Base-by-base conservation (phyloP, 2,329 filamentous ascomycete species). In the Cladosporium velox region DNA sequence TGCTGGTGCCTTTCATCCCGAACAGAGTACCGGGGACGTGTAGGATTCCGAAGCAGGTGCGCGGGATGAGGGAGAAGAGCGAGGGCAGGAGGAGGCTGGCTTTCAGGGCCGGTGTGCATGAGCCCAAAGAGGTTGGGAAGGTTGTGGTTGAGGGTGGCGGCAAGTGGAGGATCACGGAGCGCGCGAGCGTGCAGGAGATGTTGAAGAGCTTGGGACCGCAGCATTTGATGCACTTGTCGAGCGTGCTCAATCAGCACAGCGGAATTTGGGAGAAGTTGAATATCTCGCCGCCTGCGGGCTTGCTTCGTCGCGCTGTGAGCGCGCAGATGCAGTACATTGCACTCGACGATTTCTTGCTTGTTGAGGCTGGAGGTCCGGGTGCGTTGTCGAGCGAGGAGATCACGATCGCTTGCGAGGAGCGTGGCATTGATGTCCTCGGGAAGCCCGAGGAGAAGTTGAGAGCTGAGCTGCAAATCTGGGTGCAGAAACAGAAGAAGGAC, bases 21-120 rank as follows among this genome's bases (percentile, higher is more conserved):
- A 88, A 88, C 24, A 81, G 92, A 26, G 90, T 96, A 30, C 94
- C 94, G 0, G 87, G 87, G 71, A 90, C 92, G 0, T 97, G 94
- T 77, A 87, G 92, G 12, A 90, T 97, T 66, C 94, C 94, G 0
- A 81, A 80, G 47, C 94, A 97, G 79, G 81, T 91, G 7, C 80
- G 83, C n/a, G 84, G 87, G 47, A 79, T 87, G 67, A 79, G 86
- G 61, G 74, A 73, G 18, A 82, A 84, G 69, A 78, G 82, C 1
- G 86, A 91, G 74, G 77, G 80, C 59, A 78, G 86, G 11, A 81
- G 89, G 11, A 74, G 70, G 35, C 75, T 75, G 0, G 84, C 83
- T 10, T 87, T 88, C 72, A 78, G 81, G 54, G 66, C 59, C 30
- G 75, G 92, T 4, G 90, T 97, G 64, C 90, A 97, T 65, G 92